Evolutionary conservation across 148 eudicot genomes (phyloP).

Genomic region (Rhododendron simsii): DNA sequence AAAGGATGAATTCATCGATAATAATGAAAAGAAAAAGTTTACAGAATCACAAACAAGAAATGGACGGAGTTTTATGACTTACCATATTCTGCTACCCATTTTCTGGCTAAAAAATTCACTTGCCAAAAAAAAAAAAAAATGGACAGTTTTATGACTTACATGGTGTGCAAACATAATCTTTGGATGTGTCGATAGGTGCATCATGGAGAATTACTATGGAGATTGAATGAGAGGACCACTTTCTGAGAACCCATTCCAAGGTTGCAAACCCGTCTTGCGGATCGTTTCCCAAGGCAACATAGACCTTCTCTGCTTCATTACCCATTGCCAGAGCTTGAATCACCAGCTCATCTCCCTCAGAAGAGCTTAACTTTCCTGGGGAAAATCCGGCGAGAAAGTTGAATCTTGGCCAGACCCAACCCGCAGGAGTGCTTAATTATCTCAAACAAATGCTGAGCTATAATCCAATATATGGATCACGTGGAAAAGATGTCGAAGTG

Average conservation of each 20-base stretch:
- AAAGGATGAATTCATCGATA: neutral
- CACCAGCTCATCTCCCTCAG: neutral
- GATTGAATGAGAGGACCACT: conserved; percentile 45
- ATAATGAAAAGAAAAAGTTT: neutral
- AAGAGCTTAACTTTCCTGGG: neutral
- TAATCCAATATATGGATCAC: neutral
- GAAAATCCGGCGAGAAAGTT: neutral
- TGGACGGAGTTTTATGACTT: neutral
- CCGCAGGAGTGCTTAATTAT: neutral
- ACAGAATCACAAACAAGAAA: neutral
- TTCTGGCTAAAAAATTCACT: neutral
- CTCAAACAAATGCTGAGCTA: neutral
- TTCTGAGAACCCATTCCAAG: conserved; percentile 56
- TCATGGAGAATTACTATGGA: conserved; percentile 56
- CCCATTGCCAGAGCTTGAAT: conserved; percentile 18
- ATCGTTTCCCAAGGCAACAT: conserved; percentile 62
- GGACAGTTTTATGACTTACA: conserved; percentile 34
- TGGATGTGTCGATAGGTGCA: conserved; percentile 32
- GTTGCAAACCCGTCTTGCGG: conserved; percentile 51
- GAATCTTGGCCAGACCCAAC: neutral
- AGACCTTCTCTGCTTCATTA: conserved; percentile 43
- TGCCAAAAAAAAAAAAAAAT: neutral
- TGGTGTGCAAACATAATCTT: conserved; percentile 50
- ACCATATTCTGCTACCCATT: neutral
- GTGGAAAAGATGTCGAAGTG: neutral